Evolutionary conservation across 352 stramenopile species (phyloP), one percentile per base, ranked within the genome.

Genomic region (Aphanomyces euteiches): DNA sequence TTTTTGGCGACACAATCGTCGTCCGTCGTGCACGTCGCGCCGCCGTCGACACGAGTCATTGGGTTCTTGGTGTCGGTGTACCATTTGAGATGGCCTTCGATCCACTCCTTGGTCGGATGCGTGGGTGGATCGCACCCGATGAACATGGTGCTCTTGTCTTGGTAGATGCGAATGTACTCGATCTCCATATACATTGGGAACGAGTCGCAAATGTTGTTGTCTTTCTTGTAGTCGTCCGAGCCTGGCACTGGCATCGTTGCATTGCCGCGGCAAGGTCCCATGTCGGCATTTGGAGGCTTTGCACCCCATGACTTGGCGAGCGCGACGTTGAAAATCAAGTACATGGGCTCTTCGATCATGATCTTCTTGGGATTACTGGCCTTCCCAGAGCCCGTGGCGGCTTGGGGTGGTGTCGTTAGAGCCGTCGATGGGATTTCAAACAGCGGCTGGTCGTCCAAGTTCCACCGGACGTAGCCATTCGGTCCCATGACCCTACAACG

Each of bases 301-400:
- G 83, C 74, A 0, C 81, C 90, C 95, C 95, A 98, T 67, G 88
- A 75, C 19, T 79, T 78, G 17, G 88, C 96, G 38, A 98, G 73
- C 0, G 95, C 95, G 34, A 96, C 96, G 79, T 98, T 98, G 58
- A 98, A 75, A 65, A 98, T 84, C 69, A 98, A 79, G 77, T 98
- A 98, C 78, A 91, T 94, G 7, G 95, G 93, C 73, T 98, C 95
- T 47, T 93, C 84, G 1, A 81, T 79, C 66, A 90, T 88, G 1
- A 76, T 81, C n/a, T 82, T 80, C 40, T 67, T 53, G 5, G 79
- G 81, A 61, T 90, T 92, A 3, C 15, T 36, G 4, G 7, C 15
- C 43, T 79, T 72, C 12, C 80, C 77, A 28, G 28, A 28, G 28
- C 28, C 28, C 13, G 47, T 72, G 41, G 67, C 63, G 47, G 77